phyloP scores from a whole-genome alignment of 495 filamentous ascomycete species.

The Pseudevernia furfuracea region DNA sequence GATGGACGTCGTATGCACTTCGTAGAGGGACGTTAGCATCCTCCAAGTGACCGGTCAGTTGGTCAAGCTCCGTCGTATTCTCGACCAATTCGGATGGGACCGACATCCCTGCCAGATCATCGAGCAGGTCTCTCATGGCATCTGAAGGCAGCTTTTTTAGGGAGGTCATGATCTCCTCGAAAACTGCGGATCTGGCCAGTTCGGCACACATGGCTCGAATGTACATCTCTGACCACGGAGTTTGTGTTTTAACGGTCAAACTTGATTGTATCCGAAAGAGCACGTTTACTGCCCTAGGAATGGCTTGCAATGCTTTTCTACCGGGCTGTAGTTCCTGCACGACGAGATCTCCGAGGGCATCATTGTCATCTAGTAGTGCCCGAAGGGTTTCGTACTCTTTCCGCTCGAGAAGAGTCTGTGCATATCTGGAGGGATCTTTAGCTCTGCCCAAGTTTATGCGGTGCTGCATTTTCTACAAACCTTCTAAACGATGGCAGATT shows the following conservation, averaged over 20 bases:
- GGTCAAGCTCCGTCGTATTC: constrained; percentile 17
- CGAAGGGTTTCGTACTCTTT: constrained; percentile 36
- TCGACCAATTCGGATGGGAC: background rate
- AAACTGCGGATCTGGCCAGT: constrained; percentile 39
- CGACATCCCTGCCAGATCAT: background rate
- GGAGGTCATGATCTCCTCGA: constrained; percentile 48
- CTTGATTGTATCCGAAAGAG: constrained; percentile 39
- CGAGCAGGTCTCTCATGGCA: constrained; percentile 16
- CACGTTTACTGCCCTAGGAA: constrained; percentile 42
- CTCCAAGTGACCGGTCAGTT: constrained; percentile 23
- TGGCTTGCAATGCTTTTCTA: constrained; percentile 36
- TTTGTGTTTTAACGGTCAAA: constrained; percentile 35
- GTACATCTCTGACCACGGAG: constrained; percentile 46
- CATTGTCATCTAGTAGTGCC: constrained; percentile 46
- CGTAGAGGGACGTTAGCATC: constrained; percentile 24
- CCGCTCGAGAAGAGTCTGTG: constrained; percentile 39
- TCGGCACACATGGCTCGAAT: constrained; percentile 51
- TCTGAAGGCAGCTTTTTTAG: constrained; percentile 46
- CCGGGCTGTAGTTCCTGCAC: constrained; percentile 32
- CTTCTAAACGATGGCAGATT: constrained; percentile 72
- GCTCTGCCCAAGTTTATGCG: background rate
- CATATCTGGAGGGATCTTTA: constrained; percentile 31
- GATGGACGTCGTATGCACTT: constrained; percentile 36
- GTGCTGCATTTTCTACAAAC: constrained; percentile 29
- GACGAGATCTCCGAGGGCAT: constrained; percentile 36